phyloP scores from a whole-genome alignment of 768 basidiomycete genomes.

The Tylopilus felleus region DNA sequence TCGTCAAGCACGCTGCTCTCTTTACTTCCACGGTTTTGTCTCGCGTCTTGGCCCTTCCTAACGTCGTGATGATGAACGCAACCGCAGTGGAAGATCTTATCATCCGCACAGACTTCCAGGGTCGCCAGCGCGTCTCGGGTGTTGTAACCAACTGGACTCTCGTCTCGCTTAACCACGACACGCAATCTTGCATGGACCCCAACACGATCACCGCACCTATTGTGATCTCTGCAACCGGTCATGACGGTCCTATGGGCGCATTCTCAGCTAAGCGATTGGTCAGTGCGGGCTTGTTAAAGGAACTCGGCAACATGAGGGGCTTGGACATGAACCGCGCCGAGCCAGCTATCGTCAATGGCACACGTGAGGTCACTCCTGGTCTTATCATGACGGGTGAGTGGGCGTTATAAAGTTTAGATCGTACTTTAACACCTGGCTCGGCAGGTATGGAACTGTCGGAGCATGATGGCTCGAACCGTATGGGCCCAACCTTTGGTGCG shows the following conservation, averaged over 20 bases:
- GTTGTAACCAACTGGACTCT: conserved; percentile 56
- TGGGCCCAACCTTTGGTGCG: conserved; percentile 77
- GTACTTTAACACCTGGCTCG: background rate
- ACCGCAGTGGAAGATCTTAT: conserved; percentile 82
- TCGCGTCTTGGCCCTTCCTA: conserved; percentile 64
- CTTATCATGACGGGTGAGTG: conserved; percentile 67
- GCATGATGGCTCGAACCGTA: conserved; percentile 74
- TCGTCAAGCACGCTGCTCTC: conserved; percentile 79
- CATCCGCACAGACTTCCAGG: conserved; percentile 50
- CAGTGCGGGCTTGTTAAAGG: conserved; percentile 67
- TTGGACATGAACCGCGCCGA: conserved; percentile 83
- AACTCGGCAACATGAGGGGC: conserved; percentile 76
- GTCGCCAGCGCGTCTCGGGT: conserved; percentile 45
- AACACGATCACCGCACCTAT: conserved; percentile 81
- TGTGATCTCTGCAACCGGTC: conserved; percentile 68
- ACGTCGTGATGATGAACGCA: conserved; percentile 73
- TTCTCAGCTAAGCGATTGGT: conserved; percentile 79
- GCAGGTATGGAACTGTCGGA: conserved; percentile 80
- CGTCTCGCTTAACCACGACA: conserved; percentile 60
- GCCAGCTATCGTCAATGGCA: conserved; percentile 74
- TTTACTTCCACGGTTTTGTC: conserved; percentile 78
- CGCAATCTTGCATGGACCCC: conserved; percentile 76
- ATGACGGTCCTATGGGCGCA: conserved; percentile 78
- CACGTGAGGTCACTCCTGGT: conserved; percentile 73
- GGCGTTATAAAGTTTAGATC: background rate